Percentiles rank a stretch among this genome's conserved stretches.
These are phyloP conservation scores for Sanghuangporus weigelae DNA, from an alignment of 1,284 basidiomycete species.

Conservation along the genomic window DNA sequence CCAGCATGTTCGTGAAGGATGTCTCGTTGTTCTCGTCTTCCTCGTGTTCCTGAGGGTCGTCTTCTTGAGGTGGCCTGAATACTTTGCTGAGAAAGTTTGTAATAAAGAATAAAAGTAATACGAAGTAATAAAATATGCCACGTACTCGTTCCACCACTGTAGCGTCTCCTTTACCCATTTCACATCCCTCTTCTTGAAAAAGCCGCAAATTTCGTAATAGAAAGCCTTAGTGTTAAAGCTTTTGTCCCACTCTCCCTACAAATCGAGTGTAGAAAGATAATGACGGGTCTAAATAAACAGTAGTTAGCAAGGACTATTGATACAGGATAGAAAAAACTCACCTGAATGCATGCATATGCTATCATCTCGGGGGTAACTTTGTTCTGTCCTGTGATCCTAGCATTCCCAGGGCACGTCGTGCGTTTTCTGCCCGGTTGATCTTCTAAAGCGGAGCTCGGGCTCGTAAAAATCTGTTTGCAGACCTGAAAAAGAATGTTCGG, in stretches of 20 bases:
- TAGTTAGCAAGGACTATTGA: background rate
- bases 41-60: background rate
- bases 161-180: background rate
- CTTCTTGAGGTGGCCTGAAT: background rate
- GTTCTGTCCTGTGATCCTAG: background rate
- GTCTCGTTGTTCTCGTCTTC: background rate
- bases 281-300: background rate
- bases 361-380: slow-evolving; percentile 4
- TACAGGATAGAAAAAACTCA: background rate
- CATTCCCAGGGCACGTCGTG: background rate
- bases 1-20: background rate
- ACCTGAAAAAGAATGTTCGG: background rate
- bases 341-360: background rate
- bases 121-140: background rate
- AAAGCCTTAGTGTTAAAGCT: background rate
- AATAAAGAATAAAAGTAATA: background rate
- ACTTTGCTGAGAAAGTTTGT: background rate
- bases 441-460: background rate
- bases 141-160: background rate
- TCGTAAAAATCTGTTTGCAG: background rate
- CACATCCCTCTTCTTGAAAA: background rate
- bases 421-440: background rate
- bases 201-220: background rate
- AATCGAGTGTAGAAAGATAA: background rate
- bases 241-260: background rate